These are phyloP conservation scores for Ciborinia camelliae DNA, from an alignment of 2,329 filamentous ascomycete genomes.

Conservation along the genomic window DNA sequence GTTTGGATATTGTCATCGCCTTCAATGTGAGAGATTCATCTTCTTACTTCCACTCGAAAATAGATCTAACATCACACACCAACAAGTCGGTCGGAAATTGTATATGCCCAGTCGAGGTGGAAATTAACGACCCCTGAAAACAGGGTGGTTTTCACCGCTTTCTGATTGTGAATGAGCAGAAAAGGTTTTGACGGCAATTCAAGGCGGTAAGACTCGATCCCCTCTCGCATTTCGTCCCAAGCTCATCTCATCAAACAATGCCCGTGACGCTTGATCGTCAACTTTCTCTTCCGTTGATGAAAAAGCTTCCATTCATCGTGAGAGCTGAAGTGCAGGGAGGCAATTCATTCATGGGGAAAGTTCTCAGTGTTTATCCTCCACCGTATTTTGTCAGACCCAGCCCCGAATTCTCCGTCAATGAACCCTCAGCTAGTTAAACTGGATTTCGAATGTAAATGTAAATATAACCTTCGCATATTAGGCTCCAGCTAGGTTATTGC, in stretches of 20 bases:
- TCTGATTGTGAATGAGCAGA: not conserved
- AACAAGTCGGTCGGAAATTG: too few species aligned
- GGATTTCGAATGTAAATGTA: too few species aligned
- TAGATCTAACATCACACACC: too few species aligned
- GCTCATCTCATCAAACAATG: too few species aligned
- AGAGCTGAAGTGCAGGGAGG: not conserved
- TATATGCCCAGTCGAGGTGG: too few species aligned
- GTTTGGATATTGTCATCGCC: too few species aligned
- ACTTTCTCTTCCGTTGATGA: not conserved
- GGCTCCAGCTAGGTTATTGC: too few species aligned
- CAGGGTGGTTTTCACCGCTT: not conserved
- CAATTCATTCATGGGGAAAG: not conserved
- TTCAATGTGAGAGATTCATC: not conserved
- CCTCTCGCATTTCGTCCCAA: too few species aligned
- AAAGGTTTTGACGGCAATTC: not conserved
- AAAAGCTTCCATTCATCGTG: not conserved
- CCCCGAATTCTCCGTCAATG: not conserved
- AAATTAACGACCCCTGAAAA: too few species aligned
- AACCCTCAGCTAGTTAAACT: too few species aligned
- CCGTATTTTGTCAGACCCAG: not conserved
- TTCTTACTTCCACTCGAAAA: not conserved
- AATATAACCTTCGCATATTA: too few species aligned
- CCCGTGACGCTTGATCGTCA: not conserved
- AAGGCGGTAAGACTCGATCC: not conserved
- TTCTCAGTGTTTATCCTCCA: not conserved